These are phyloP conservation scores for Aspergillus sp. DNA, from an alignment of 2,329 filamentous ascomycete species.

Conservation along the genomic window DNA sequence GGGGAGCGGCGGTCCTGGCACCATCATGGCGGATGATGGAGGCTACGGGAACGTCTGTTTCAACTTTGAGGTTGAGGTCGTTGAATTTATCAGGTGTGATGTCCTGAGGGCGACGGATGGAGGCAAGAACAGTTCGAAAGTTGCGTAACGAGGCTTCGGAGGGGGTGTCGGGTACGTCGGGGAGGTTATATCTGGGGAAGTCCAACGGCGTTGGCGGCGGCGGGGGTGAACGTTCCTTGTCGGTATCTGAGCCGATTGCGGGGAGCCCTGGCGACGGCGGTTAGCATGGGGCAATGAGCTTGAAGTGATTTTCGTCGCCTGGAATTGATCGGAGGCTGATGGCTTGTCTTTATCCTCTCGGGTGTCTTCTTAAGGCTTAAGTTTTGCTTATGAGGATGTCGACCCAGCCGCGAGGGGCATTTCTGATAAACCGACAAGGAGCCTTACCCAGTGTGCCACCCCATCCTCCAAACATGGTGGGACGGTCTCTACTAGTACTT, in stretches of 20 bases:
- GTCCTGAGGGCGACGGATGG: slow-evolving; percentile 42
- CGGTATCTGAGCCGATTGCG: slow-evolving; percentile 32
- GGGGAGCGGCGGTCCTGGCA: slow-evolving; percentile 37
- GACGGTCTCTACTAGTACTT: not conserved
- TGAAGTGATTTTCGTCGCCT: not conserved
- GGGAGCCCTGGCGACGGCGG: slow-evolving; percentile 27
- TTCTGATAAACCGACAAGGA: not conserved
- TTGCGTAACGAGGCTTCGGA: slow-evolving; percentile 34
- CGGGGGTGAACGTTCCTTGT: slow-evolving; percentile 50
- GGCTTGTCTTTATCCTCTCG: not conserved
- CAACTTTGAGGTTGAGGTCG: slow-evolving; percentile 43
- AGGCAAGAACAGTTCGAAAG: slow-evolving; percentile 47
- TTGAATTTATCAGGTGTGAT: slow-evolving; percentile 40
- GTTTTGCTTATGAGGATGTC: not conserved
- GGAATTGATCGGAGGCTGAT: not conserved
- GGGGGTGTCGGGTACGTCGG: slow-evolving; percentile 35
- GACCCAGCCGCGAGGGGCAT: not conserved
- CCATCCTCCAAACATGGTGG: slow-evolving; percentile 38
- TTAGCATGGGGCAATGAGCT: slow-evolving; percentile 15
- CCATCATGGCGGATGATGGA: slow-evolving; percentile 37
- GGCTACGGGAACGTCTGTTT: slow-evolving; percentile 35
- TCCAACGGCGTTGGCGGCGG: slow-evolving; percentile 51
- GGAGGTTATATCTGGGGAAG: slow-evolving; percentile 50
- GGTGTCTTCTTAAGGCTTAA: not conserved
- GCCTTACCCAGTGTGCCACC: slow-evolving; percentile 32